Evolutionary conservation across 768 basidiomycete species (phyloP), one percentile per base, ranked within the genome.

Genomic region (Tulasnella sp.): DNA sequence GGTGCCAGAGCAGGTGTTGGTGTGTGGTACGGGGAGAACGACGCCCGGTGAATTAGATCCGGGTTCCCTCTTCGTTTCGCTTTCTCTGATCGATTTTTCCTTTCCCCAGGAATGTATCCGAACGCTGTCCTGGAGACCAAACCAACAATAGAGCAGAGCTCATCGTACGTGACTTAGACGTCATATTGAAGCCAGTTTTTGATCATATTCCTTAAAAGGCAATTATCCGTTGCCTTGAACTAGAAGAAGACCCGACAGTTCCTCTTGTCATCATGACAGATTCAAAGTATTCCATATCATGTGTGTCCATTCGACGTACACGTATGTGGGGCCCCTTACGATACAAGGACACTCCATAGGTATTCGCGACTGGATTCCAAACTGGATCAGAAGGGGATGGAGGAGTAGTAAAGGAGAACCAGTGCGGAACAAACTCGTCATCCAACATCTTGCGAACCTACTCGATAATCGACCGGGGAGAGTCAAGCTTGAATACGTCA

Each of bases 111-210:
- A 95, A 94, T 65, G 67, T 92, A 2, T 77, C 83, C 1, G 91
- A 94, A 69, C 61, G 71, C 15, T 69, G 73, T 30, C 72, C 72
- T 3, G 88, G 88, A 2, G 77, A 73, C 58, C 89, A 91, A 67
- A 91, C 89, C 1, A 93, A 93, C 68, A 91, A 92, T 62, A 74
- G 91, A 27, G 93, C 91, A 10, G 93, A 96, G 69, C 76, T 95
- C 30, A 81, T 92, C 56, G 93, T 89, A 59, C 56, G 80, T 75
- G 15, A 2, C 47, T n/a, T 32, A 48, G 10, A 19, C 11, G n/a
- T 53, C 13, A 29, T 21, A 51, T 43, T 62, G 13, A 58, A 32
- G 11, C 3, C 13, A 58, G 43, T 5, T 38, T 38, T 38, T 38
- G 34, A 27, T 61, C 4, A 19, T 34, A 3, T 27, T 26, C 58